Evolutionary conservation across 1,284 basidiomycete genomes (phyloP).

Genomic region (Ganoderma multipileum): DNA sequence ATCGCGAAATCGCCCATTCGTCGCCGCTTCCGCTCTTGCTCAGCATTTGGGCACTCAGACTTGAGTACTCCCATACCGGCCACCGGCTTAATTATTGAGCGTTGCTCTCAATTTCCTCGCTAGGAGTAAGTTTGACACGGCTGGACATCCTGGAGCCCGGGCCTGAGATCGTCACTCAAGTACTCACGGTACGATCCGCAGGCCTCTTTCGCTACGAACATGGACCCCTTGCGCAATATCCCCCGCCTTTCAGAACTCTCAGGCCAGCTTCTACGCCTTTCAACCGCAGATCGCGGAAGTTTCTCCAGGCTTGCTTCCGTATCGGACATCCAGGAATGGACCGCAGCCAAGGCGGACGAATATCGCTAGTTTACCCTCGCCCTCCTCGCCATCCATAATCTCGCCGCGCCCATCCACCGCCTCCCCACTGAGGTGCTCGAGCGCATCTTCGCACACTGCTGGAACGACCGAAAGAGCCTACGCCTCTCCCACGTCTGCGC

Average conservation of each 20-base stretch:
- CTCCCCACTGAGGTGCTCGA: constrained; percentile 7
- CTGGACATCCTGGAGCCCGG: no score
- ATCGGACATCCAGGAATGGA: not conserved
- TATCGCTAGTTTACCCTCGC: not conserved
- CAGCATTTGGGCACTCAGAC: no score
- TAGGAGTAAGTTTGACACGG: no score
- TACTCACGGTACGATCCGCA: no score
- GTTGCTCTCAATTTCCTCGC: no score
- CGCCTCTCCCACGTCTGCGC: not conserved
- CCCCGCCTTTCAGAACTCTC: not conserved
- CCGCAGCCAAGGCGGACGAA: not conserved
- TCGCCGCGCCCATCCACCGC: not conserved
- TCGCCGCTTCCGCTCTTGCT: no score
- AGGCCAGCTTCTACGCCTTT: not conserved
- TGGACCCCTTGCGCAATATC: constrained; percentile 1
- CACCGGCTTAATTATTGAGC: no score
- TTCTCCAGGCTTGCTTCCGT: not conserved
- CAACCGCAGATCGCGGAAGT: not conserved
- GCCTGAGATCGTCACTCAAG: no score
- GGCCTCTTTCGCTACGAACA: not conserved
- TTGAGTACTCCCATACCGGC: no score
- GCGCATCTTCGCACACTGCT: not conserved
- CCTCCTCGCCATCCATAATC: constrained; percentile 3
- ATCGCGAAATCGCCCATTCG: no score
- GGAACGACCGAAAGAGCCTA: not conserved